Evolutionary conservation across 805 yeast genomes (phyloP), one percentile per base, ranked within the genome.

Genomic region (Pichia paraexigua): DNA sequence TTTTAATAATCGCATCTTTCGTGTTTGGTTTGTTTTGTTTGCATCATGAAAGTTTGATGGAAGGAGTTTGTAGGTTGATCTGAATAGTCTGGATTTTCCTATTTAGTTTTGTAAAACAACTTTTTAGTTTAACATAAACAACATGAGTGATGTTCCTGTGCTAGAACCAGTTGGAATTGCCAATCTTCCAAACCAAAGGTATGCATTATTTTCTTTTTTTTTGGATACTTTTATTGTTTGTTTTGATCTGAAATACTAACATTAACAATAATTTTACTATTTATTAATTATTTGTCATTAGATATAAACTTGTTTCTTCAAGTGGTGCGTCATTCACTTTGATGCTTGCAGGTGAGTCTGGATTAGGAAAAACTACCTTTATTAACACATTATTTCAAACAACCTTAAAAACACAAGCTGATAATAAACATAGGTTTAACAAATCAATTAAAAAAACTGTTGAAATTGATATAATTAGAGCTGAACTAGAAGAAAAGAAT

Each of bases 331-430:
- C 81, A 22, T 83, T 87, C 72, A 87, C 90, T 41, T 56, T 87
- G 58, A 85, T 88, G 90, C 82, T 88, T 27, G 88, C 89, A 45
- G 97, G 97, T 60, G 97, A 90, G 67, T 80, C 91, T 46, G 96
- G 97, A 8, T 71, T 89, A 48, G 97, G 97, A 55, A 88, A 90
- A 67, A 84, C 95, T n/a, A 90, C 97, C 0, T 89, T 89, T 59
- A 74, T 90, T 66, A 87, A 88, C 69, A 88, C 96, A 2, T 68
- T 90, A 52, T 87, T 91, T 68, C 94, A 87, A 67, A 78, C 90
- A 1, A 69, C 80, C 27, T 71, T 87, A 61, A 85, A 85, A 62
- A 77, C 76, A 51, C 78, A 78, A 64, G 74, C 78, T 46, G 78
- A 77, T 53, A 73, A 75, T 25, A 75, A 76, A 55, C 77, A 76